phyloP scores from a whole-genome alignment of 2,329 filamentous ascomycete species.

The Onygenales sp. region DNA sequence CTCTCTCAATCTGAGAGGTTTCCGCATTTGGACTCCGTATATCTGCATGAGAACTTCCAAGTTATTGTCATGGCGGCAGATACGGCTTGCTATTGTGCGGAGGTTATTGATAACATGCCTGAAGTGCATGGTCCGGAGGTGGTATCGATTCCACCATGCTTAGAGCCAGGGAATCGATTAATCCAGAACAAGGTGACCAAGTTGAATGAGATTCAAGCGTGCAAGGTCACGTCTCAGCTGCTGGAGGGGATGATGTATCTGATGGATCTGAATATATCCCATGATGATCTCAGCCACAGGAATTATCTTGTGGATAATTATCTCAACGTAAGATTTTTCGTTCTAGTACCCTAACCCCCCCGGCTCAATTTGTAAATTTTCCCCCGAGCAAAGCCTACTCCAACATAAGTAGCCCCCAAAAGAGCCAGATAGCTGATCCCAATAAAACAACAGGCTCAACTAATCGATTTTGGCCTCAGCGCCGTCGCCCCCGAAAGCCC shows the following conservation, averaged over 20 bases:
- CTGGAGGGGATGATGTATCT: slow-evolving; percentile 20
- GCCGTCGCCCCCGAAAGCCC: slow-evolving; percentile 9
- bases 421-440: background rate
- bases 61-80: slow-evolving; percentile 18
- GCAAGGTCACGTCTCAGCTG: slow-evolving; percentile 22
- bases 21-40: slow-evolving; percentile 20
- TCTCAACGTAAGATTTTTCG: slow-evolving; percentile 15
- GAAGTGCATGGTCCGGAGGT: slow-evolving; percentile 1
- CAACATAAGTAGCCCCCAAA: background rate
- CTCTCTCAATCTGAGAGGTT: slow-evolving; percentile 17
- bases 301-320: slow-evolving; percentile 22
- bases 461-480: slow-evolving; percentile 21
- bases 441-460: slow-evolving; percentile 11
- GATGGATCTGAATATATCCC: slow-evolving; percentile 19
- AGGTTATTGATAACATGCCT: slow-evolving; percentile 11
- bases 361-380: too few relatives aligned
- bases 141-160: background rate
- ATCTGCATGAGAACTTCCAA: slow-evolving; percentile 15
- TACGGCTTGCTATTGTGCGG: slow-evolving; percentile 6
- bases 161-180: slow-evolving; percentile 1
- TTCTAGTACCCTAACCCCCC: too few relatives aligned
- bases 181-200: slow-evolving; percentile 10
- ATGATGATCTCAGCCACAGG: slow-evolving; percentile 20
- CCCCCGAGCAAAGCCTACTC: background rate
- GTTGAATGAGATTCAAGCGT: slow-evolving; percentile 17